Evolutionary conservation across 176 grass and related monocot species (phyloP), one percentile per base, ranked within the genome.

Genomic region (Paspalum vaginatum): DNA sequence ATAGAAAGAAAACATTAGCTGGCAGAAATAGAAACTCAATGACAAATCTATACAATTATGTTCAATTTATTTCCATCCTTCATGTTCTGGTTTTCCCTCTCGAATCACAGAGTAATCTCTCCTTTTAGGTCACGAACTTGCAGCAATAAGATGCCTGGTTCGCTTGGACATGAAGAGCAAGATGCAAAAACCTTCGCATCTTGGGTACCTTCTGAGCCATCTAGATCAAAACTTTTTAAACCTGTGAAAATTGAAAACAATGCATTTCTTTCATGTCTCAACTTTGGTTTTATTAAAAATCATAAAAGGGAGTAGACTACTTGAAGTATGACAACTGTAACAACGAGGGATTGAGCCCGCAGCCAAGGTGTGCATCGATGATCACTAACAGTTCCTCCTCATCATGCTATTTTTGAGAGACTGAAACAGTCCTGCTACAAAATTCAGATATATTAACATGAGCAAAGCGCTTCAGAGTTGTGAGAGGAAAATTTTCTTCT

Each of bases 91-190:
- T 25, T 53, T 20, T 53, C 43, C 38, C 40, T 39, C 17, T 51
- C 17, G 51, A 61, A 32, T 78, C 14, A 70, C 63, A 40, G 9
- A 13, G 63, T 3, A 0, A n/a, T n/a, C 9, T 79, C 38, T 48
- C 24, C 42, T 60, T 69, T 69, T 49, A 91, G 89, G 49, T 52
- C 63, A 3, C 25, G 64, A 41, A 87, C 89, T 37, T 91, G 89
- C 81, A 87, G 89, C 77, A 91, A 65, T 4, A 10, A 68, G n/a
- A 87, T 87, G 89, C 89, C 76, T 9, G 85, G 89, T 38, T 91
- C 85, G 0, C 85, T 87, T 51, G 79, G 81, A 43, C 46, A 87
- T 22, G 89, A 91, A 84, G 75, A 87, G 24, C 89, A 81, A 77
- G 89, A 91, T 16, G 76, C 85, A 13, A 87, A 84, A 27, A 77